Conservation (phyloP, 1,284 basidiomycete genomes). For the Chiua sp. region DNA sequence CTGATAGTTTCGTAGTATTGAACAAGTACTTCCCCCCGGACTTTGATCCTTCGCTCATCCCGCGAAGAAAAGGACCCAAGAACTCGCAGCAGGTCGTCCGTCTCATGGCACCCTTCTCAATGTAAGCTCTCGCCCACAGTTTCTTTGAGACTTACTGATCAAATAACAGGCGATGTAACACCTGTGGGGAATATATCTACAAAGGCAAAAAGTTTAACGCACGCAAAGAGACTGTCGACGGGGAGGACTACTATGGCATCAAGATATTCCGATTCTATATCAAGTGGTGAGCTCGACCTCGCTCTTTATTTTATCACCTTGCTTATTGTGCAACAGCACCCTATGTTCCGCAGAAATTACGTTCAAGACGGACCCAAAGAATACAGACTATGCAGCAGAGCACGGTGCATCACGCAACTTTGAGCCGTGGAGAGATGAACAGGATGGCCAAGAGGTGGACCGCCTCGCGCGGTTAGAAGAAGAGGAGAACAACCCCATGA, state of each 20-base stretch:
- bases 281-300: constrained; percentile 61
- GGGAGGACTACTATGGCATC: constrained; percentile 98
- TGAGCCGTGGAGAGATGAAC: constrained; percentile 89
- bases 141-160: constrained; percentile 1
- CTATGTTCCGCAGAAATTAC: constrained; percentile 98
- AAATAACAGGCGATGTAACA: constrained; percentile 80
- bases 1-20: constrained; percentile 59
- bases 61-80: constrained; percentile 85
- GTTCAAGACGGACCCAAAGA: constrained; percentile 99
- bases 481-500: constrained; percentile 97
- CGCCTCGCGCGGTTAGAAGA: constrained; percentile 80
- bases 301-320: not conserved
- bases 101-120: constrained; percentile 99
- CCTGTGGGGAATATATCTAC: constrained; percentile 98
- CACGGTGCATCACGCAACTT: constrained; percentile 96
- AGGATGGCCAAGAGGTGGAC: constrained; percentile 76
- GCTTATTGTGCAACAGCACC: constrained; percentile 56
- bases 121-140: constrained; percentile 61
- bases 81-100: constrained; percentile 97
- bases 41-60: constrained; percentile 98
- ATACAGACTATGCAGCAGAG: constrained; percentile 92
- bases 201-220: constrained; percentile 99
- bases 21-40: constrained; percentile 95
- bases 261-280: constrained; percentile 92
- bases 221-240: constrained; percentile 96